Evolutionary conservation across 2,329 filamentous ascomycete species (phyloP).

Genomic region (Aspergillus brunneoviolaceus): DNA sequence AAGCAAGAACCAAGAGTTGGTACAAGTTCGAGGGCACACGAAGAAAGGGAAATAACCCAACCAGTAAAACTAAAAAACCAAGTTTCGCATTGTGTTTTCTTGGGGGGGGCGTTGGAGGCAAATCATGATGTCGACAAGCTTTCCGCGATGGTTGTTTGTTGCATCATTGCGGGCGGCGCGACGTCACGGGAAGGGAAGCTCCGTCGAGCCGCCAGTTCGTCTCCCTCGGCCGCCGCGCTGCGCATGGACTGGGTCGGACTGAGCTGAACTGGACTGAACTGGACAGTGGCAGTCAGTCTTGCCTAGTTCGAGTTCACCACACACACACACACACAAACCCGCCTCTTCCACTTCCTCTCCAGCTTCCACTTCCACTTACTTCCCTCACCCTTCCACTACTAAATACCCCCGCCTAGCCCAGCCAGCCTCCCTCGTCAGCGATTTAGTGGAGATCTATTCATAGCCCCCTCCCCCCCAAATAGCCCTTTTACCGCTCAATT

Average conservation of each 20-base stretch:
- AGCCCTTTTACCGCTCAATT: slow-evolving; percentile 3
- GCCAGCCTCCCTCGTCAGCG: slow-evolving; percentile 19
- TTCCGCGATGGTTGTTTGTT: background rate
- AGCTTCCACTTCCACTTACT: background rate
- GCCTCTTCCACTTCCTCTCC: background rate
- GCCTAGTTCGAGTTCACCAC: background rate
- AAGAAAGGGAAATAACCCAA: background rate
- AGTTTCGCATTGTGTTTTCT: background rate
- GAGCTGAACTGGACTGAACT: too few relatives aligned
- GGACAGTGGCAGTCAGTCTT: background rate
- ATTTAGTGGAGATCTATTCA: slow-evolving; percentile 6
- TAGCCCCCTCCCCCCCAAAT: slow-evolving; percentile 15
- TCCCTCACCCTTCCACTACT: slow-evolving; percentile 4
- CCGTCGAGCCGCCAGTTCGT: background rate
- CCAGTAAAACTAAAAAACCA: background rate
- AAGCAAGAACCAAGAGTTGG: too few relatives aligned
- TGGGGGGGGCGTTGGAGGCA: background rate
- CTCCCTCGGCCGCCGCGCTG: background rate
- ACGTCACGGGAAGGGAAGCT: slow-evolving; percentile 8
- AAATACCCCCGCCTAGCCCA: slow-evolving; percentile 15
- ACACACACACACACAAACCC: background rate
- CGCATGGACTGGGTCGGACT: background rate
- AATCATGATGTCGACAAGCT: background rate
- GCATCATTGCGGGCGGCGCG: slow-evolving; percentile 8
- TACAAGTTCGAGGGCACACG: too few relatives aligned